phyloP scores from a whole-genome alignment of 306 rosid species.

The Vachellia pachyceras region DNA sequence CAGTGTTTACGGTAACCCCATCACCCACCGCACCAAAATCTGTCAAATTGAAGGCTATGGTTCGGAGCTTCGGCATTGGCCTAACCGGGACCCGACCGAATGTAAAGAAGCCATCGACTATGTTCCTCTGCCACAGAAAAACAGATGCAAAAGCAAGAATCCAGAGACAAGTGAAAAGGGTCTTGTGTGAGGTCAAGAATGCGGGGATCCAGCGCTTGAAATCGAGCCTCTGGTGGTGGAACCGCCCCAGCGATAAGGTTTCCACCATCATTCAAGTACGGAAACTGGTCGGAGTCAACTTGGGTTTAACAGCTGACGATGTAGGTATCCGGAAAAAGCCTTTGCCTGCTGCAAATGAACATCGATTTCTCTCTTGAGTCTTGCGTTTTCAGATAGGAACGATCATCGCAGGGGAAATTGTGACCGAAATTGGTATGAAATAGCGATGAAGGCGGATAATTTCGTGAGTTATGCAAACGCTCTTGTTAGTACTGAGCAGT shows the following conservation, averaged over 20 bases:
- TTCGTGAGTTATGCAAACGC: slow-evolving; percentile 26
- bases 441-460: slow-evolving; percentile 36
- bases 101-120: slow-evolving; percentile 50
- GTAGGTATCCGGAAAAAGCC: slow-evolving; percentile 12
- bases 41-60: slow-evolving; percentile 81
- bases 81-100: slow-evolving; percentile 45
- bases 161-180: slow-evolving; percentile 82
- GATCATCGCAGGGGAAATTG: slow-evolving; percentile 8
- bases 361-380: slow-evolving; percentile 42
- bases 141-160: slow-evolving; percentile 73
- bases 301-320: slow-evolving; percentile 33
- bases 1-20: slow-evolving; percentile 80
- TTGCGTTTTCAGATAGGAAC: slow-evolving; percentile 2
- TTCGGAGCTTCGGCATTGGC: slow-evolving; percentile 70
- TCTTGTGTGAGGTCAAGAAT: slow-evolving; percentile 70
- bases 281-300: background rate
- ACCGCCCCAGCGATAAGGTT: slow-evolving; percentile 66
- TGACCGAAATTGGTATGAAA: background rate
- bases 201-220: slow-evolving; percentile 69
- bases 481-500: slow-evolving; percentile 32
- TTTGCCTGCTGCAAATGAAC: slow-evolving; percentile 1
- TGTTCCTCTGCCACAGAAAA: slow-evolving; percentile 80
- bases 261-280: slow-evolving; percentile 65
- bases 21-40: slow-evolving; percentile 98
- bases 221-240: slow-evolving; percentile 76